Conservation (phyloP, 805 yeast species). For the Yamadazyma nakazawae region DNA sequence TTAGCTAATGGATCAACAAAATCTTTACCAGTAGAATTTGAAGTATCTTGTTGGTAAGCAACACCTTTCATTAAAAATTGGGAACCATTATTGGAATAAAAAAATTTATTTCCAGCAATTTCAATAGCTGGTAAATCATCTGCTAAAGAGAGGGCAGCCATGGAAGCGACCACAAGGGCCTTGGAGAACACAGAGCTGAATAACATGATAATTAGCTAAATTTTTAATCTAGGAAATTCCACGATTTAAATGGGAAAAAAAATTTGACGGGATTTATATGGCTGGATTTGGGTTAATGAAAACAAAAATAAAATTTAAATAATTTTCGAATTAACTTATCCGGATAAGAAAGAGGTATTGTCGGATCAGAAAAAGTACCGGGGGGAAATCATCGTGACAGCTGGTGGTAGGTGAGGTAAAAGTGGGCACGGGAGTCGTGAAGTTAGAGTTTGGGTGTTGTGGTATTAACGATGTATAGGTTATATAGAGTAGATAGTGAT, state of each 20-base stretch:
- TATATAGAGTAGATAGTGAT: background rate
- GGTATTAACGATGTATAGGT: background rate
- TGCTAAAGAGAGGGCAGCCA: conserved; percentile 20
- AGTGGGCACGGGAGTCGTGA: no score
- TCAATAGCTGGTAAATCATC: conserved; percentile 61
- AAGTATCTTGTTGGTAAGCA: conserved; percentile 73
- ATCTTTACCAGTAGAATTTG: conserved; percentile 46
- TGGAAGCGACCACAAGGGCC: conserved; percentile 4
- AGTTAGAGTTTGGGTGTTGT: no score
- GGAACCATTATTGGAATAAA: conserved; percentile 71
- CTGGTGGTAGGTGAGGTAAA: background rate
- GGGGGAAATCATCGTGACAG: background rate
- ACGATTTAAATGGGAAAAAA: conserved; percentile 1
- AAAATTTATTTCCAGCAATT: conserved; percentile 74
- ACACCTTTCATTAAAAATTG: conserved; percentile 76
- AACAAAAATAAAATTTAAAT: conserved; percentile 3
- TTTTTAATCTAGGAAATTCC: background rate
- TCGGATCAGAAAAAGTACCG: background rate
- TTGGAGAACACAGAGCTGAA: conserved; percentile 6
- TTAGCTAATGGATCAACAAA: conserved; percentile 74
- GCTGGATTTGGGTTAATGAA: conserved; percentile 5
- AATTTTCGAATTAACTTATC: background rate
- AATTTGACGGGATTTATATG: conserved; percentile 5
- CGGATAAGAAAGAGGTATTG: conserved; percentile 2
- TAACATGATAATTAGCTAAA: conserved; percentile 5